Conservation (phyloP, 129 eudicot species). For the Glebionis coronaria region DNA sequence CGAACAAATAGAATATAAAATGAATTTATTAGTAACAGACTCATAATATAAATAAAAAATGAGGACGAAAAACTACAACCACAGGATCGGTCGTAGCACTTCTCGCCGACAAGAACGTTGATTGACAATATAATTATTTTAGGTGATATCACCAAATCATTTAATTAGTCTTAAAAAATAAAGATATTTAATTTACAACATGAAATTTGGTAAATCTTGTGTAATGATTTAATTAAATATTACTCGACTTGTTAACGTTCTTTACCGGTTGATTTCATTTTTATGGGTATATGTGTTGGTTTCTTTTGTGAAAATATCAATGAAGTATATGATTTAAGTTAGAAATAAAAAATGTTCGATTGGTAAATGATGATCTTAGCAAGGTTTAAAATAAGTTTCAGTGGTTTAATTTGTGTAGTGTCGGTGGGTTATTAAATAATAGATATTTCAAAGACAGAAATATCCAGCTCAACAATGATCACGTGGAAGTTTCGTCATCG, state of each 20-base stretch:
- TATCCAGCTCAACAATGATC: constrained; percentile 21
- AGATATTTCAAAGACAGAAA: constrained; percentile 10
- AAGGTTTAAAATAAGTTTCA: neutral
- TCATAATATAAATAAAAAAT: too few relatives aligned
- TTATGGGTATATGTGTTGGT: too few relatives aligned
- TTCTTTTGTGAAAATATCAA: neutral
- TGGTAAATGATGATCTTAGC: constrained; percentile 1
- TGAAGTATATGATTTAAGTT: neutral
- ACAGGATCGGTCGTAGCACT: neutral
- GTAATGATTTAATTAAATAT: neutral
- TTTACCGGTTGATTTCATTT: too few relatives aligned
- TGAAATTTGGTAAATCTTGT: neutral
- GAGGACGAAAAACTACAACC: constrained; percentile 14
- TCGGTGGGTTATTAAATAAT: constrained; percentile 30
- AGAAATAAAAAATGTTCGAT: neutral
- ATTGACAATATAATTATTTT: neutral
- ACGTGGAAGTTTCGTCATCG: constrained; percentile 13
- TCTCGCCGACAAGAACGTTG: constrained; percentile 29
- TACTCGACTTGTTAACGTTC: neutral
- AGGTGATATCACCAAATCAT: neutral
- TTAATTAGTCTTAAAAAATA: neutral
- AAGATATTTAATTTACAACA: neutral
- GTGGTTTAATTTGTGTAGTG: constrained; percentile 10
- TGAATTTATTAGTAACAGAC: too few relatives aligned
- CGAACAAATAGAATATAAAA: too few relatives aligned